phyloP scores from a whole-genome alignment of 1,284 basidiomycete species.

The Macrocystidia cucumis region DNA sequence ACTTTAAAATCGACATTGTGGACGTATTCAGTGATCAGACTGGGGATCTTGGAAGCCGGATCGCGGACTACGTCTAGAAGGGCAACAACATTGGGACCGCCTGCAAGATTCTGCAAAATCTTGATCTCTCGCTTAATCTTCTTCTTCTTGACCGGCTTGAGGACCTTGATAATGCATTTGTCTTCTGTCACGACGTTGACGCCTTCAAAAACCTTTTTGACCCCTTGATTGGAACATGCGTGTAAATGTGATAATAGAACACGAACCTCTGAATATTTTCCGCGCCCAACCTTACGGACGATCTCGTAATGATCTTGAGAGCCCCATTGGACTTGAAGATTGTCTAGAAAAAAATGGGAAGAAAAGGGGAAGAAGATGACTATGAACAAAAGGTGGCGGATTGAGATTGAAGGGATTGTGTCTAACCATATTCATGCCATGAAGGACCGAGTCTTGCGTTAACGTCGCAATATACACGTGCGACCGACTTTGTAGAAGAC shows the following conservation, averaged over 20 bases:
- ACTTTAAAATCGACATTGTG: slow-evolving; percentile 99
- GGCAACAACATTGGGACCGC: slow-evolving; percentile 87
- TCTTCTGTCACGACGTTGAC: slow-evolving; percentile 90
- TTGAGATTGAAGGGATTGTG: no score
- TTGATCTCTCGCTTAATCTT: slow-evolving; percentile 99
- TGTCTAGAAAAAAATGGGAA: slow-evolving; percentile 46
- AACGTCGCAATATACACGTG: slow-evolving; percentile 71
- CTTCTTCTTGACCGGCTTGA: slow-evolving; percentile 99
- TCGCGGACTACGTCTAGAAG: slow-evolving; percentile 96
- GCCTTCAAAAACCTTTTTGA: slow-evolving; percentile 88
- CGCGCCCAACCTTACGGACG: slow-evolving; percentile 92
- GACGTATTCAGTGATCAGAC: slow-evolving; percentile 96
- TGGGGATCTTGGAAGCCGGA: slow-evolving; percentile 91
- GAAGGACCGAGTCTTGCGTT: slow-evolving; percentile 65
- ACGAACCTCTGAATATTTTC: slow-evolving; percentile 91
- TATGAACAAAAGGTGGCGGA: slow-evolving; percentile 14
- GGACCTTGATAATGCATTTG: slow-evolving; percentile 97
- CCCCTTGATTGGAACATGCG: slow-evolving; percentile 7
- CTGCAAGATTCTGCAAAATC: slow-evolving; percentile 94
- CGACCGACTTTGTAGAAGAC: slow-evolving; percentile 60
- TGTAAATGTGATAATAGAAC: slow-evolving; percentile 5
- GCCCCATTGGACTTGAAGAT: slow-evolving; percentile 91
- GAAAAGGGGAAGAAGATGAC: slow-evolving; percentile 12
- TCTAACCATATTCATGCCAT: slow-evolving; percentile 76
- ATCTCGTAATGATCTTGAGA: slow-evolving; percentile 98